A percentile compares a stretch with the other conserved stretches of the same genome.
Conservation (phyloP, 495 filamentous ascomycete species). For the Stereocaulon alpinum region DNA sequence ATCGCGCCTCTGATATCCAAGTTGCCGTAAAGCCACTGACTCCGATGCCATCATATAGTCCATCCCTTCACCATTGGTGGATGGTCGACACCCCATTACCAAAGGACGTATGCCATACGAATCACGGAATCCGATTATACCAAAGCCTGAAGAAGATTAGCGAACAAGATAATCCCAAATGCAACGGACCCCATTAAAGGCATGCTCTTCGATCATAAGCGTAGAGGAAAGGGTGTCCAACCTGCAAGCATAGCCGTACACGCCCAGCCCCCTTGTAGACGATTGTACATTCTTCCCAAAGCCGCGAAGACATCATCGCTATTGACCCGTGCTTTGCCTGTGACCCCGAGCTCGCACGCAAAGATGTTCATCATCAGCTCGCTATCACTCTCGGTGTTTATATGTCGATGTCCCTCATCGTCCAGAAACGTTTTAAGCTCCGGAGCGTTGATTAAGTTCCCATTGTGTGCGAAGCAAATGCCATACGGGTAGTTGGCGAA, state of each 20-base stretch:
- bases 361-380: constrained; percentile 95
- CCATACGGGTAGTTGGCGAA: constrained; percentile 89
- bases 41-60: constrained; percentile 99
- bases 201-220: neutral
- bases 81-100: constrained; percentile 65
- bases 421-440: constrained; percentile 73
- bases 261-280: constrained; percentile 76
- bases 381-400: constrained; percentile 93
- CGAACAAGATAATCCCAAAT: neutral
- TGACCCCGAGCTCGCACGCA: constrained; percentile 85
- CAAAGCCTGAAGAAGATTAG: constrained; percentile 47
- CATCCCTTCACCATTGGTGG: constrained; percentile 52
- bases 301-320: constrained; percentile 78
- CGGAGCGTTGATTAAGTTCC: constrained; percentile 89
- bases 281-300: constrained; percentile 62
- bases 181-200: neutral
- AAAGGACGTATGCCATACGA: constrained; percentile 84
- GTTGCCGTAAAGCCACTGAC: constrained; percentile 78
- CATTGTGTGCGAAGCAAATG: constrained; percentile 62
- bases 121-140: constrained; percentile 84
- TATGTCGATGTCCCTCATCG: constrained; percentile 80
- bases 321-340: constrained; percentile 93
- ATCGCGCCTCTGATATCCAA: constrained; percentile 57
- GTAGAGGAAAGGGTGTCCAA: neutral
- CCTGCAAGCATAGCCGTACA: constrained; percentile 65